Conservation (phyloP, 179 eudicot genomes). For the Silene coronaria region DNA sequence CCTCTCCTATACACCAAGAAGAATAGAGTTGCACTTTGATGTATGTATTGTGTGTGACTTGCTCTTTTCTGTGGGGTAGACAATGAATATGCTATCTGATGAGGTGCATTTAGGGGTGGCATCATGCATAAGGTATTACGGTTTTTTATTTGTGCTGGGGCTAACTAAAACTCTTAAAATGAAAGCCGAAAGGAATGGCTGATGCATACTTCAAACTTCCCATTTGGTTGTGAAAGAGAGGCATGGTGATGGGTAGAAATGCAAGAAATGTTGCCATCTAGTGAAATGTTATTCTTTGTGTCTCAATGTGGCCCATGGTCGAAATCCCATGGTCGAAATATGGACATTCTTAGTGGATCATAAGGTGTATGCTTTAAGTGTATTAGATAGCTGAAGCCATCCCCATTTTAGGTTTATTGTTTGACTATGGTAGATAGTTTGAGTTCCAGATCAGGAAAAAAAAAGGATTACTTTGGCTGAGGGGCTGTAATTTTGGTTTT, state of each 20-base stretch:
- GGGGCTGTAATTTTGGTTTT: background rate
- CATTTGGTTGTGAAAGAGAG: background rate
- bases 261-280: background rate
- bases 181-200: constrained; percentile 1
- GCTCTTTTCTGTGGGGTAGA: background rate
- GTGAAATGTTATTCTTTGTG: background rate
- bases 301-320: background rate
- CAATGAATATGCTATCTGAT: background rate
- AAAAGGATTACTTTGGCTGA: background rate
- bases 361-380: background rate
- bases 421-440: background rate
- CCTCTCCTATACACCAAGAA: background rate
- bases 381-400: background rate
- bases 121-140: background rate
- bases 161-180: background rate
- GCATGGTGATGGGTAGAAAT: background rate
- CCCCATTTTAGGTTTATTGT: background rate
- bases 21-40: background rate
- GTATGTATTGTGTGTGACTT: background rate
- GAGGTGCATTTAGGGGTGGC: background rate
- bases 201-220: background rate
- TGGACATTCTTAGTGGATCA: background rate
- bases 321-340: background rate
- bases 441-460: background rate
- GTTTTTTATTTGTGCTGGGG: background rate